Evolutionary conservation across 345 rosid genomes (phyloP), one percentile per base, ranked within the genome.

Genomic region (Eucalyptus victrix): DNA sequence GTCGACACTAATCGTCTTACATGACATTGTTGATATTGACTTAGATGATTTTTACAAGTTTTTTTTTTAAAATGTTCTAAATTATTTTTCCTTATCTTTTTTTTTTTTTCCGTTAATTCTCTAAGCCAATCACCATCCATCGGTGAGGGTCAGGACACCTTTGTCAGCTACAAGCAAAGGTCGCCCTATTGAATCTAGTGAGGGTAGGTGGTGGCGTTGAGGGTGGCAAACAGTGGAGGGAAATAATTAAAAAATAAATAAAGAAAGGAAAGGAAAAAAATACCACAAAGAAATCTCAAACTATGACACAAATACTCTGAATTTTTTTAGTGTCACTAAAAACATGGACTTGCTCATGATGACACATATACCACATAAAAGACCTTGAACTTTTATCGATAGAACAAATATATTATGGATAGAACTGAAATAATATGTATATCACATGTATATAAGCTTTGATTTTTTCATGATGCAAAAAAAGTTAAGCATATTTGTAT

Each of bases 1-100:
- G 0, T 24, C 3, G 14, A 0, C 5, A 13, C 2, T 1, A 7
- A 0, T 30, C 4, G 4, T 62, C 69, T 3, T 62, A 62, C 34
- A 26, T 62, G 2, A 13, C 32, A 62, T 5, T 12, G 0, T 30
- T 6, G 16, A 6, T 60, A 60, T 28, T 28, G 32, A 28, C 1
- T 6, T 60, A 2, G 34, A 28, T 60, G 8, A 13, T 28, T 28
- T 62, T 62, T 62, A 13, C 18, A 6, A 30, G 7, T 60, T 30
- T 62, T 62, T 56, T 56, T 28, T 26, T 11, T 60, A 4, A 6
- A 62, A 62, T 12, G n/a, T 28, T 62, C 15, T 30, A 15, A 62
- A 12, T 28, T 19, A 18, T 30, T 30, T 62, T 13, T 30, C 32
- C 1, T 62, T 13, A 11, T 30, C n/a, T n/a, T 32, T 13, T 28